These are phyloP conservation scores for Tinospora cordifolia DNA, from an alignment of 164 flowering plant genomes.

Conservation along the genomic window DNA sequence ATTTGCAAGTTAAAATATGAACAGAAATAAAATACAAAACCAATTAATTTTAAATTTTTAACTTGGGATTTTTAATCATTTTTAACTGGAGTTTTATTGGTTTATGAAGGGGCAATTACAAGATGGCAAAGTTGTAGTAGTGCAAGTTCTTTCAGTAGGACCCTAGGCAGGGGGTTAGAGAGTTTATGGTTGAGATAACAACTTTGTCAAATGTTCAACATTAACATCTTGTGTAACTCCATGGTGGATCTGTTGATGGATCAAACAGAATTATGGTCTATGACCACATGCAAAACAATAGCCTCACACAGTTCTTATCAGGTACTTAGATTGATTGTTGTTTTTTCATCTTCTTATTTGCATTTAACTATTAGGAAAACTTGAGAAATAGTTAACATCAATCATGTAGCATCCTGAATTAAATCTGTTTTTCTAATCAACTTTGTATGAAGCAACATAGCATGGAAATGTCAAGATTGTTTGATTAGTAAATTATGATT, in stretches of 20 bases:
- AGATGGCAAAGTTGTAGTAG: constrained; percentile 31
- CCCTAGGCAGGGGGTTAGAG: constrained; percentile 38
- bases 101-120: constrained; percentile 27
- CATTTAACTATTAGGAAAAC: neutral
- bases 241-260: constrained; percentile 31
- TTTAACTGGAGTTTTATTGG: neutral
- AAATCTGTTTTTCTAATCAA: no score
- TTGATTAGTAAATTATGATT: neutral
- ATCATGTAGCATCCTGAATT: no score
- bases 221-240: constrained; percentile 31
- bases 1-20: no score
- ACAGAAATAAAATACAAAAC: no score
- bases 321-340: constrained; percentile 21
- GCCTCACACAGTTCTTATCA: constrained; percentile 24
- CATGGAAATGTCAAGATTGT: no score
- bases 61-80: no score
- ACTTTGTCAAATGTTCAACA: constrained; percentile 26
- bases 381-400: neutral
- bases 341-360: neutral
- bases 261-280: constrained; percentile 29
- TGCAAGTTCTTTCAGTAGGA: constrained; percentile 31
- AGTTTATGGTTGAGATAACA: constrained; percentile 34
- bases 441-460: no score
- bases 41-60: no score
- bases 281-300: constrained; percentile 33